These are phyloP conservation scores for Euryodendron excelsum DNA, from an alignment of 148 eudicot genomes.

Conservation along the genomic window DNA sequence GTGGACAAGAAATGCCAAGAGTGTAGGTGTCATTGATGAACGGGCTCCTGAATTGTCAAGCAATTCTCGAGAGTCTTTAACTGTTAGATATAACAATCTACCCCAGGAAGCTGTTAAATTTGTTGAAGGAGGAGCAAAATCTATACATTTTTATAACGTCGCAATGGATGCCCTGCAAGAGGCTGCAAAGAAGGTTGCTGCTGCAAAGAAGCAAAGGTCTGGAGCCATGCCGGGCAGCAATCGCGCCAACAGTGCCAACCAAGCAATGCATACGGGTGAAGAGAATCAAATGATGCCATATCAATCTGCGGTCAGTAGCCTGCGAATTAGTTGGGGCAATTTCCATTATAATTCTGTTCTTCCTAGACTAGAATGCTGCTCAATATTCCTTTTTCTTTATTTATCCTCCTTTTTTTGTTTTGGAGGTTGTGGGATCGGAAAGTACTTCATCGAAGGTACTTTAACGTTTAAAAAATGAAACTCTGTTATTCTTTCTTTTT, in stretches of 20 bases:
- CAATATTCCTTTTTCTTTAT: neutral
- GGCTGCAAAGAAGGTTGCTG: conserved; percentile 44
- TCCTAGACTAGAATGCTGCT: neutral
- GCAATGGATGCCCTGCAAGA: conserved; percentile 41
- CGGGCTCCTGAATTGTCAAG: conserved; percentile 14
- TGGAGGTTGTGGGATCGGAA: neutral
- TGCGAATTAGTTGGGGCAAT: neutral
- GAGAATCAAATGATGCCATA: conserved; percentile 18
- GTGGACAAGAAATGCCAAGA: conserved; percentile 33
- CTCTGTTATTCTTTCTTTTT: neutral
- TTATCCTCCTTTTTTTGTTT: neutral
- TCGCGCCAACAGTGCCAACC: conserved; percentile 26
- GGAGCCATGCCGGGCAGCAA: conserved; percentile 7
- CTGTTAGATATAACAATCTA: conserved; percentile 21
- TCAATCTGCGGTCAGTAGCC: conserved; percentile 31
- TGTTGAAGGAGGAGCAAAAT: conserved; percentile 48
- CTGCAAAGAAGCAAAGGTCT: conserved; percentile 32
- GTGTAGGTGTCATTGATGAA: conserved; percentile 18
- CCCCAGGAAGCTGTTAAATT: conserved; percentile 32
- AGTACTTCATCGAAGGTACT: neutral
- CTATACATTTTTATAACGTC: conserved; percentile 35
- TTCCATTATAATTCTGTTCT: neutral
- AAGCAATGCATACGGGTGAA: conserved; percentile 12
- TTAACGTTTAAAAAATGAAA: neutral
- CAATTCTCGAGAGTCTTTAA: conserved; percentile 20